Base-by-base conservation (phyloP, 495 filamentous ascomycete genomes). In the Penicillium atrosanguineum region DNA sequence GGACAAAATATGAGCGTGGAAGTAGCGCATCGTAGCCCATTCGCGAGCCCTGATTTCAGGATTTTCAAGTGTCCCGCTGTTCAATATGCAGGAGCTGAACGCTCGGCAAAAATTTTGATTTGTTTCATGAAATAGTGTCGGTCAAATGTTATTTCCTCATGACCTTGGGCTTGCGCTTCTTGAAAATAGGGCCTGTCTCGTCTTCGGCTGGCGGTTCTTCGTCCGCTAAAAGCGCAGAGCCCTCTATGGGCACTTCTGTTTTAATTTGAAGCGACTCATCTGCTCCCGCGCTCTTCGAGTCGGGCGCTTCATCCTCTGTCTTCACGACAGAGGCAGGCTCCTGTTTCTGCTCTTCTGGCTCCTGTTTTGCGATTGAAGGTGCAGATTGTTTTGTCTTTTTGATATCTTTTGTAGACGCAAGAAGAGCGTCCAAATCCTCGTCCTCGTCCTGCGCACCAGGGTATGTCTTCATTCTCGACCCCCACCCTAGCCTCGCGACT, bases 91-190 rank as follows among this genome's bases (percentile, higher is more conserved):
- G 31, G 12, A 4, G 8, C 11, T 34, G 31, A 14, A 4, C 12
- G 9, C 31, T 14, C 31, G 12, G 31, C 11, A 34, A 34, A 3
- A 34, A 34, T 34, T 1, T 12, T 34, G 31, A 14, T 34, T 5
- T 34, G 31, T 14, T 34, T 34, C 31, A 34, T 34, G 23, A 46
- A 16, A 3, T 4, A 1, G 25, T 29, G 16, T 48, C 15, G 7
- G 19, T 7, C 29, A 20, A n/a, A 25, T 1, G 9, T 46, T 62
- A 75, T 69, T 69, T 75, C 55, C 63, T 69, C 59, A 88, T 81
- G 29, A 83, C 82, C 67, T 91, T 95, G 1, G 86, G 79, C 64
- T 94, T 96, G 56, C 92, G 83, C 71, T 95, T 95, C 73, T 95
- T 97, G 75, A 97, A 97, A 12, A 94, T 72, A 18, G 93, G 78